Base-by-base conservation (phyloP, 208 protist genomes). In the Polymyxa betae region DNA sequence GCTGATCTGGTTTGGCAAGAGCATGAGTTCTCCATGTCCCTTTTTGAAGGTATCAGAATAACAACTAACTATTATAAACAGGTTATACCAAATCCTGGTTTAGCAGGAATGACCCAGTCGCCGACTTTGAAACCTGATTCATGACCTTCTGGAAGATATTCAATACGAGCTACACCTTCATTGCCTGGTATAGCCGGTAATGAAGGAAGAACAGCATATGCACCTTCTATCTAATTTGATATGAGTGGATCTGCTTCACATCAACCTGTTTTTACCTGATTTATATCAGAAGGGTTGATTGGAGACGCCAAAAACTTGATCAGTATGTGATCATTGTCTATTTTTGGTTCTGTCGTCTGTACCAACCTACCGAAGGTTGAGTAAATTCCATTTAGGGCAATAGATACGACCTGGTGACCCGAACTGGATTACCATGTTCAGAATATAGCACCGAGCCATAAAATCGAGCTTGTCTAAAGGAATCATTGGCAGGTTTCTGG, bases 261-360 rank as follows among this genome's bases (percentile, higher is more conserved):
- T 60, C 49, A 60, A 29, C 5, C 49, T 5, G 12, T 60, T 29
- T 60, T 60, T 60, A 98, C 96, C 43, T 97, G 92, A 92, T 97
- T 98, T 88, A 98, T 96, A 92, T 99, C 98, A 10, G 98, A 96
- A 60, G 96, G 96, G 92, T 99, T 98, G 38, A 98, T 96, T 38
- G 98, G 97, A 0, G 97, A 96, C 0, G 96, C 95, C 5, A 98
- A 89, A 96, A 98, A 98, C 93, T 97, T 97, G 82, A 98, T 95
- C 12, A 98, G 94, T 44, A 98, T 96, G 89, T 98, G 77, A 44
- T 29, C 12, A 41, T 29, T 29, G 38, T 38, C 77, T 38, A n/a
- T n/a, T n/a, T n/a, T n/a, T n/a, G 54, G 54, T 29, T 66, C 20
- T 29, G 16, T 29, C 54, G 29, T 66, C 54, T 66, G 54, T 16